Conservation (phyloP, 306 rosid species). For the Astragalus membranaceus region DNA sequence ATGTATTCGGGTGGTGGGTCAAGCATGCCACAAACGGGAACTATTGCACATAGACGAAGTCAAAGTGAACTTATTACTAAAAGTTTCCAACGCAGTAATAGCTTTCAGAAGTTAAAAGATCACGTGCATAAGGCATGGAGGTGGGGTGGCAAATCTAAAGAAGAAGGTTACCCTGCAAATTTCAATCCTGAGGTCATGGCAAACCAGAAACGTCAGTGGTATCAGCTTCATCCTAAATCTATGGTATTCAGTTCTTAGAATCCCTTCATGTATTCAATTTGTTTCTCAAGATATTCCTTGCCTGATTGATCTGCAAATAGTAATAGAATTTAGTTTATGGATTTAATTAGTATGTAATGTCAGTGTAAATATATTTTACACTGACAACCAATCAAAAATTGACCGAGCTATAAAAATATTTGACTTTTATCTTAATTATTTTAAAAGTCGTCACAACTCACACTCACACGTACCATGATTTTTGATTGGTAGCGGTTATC, state of each 20-base stretch:
- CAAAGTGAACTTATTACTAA: conserved; percentile 50
- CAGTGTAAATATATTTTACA: not conserved
- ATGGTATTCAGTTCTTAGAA: conserved; percentile 43
- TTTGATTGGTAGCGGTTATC: not conserved
- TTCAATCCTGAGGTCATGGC: conserved; percentile 90
- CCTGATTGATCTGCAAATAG: conserved; percentile 6
- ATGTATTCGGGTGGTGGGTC: conserved; percentile 36
- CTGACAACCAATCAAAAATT: too few relatives aligned
- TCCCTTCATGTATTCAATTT: not conserved
- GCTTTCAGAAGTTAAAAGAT: conserved; percentile 59
- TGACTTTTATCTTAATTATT: too few relatives aligned
- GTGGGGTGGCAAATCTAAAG: conserved; percentile 46
- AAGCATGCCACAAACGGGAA: conserved; percentile 26
- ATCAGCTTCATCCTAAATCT: conserved; percentile 79
- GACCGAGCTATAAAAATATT: too few relatives aligned
- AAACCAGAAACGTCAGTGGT: conserved; percentile 96
- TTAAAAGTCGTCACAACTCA: too few relatives aligned
- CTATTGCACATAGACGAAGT: conserved; percentile 45
- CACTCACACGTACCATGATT: too few relatives aligned
- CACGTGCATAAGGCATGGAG: conserved; percentile 69
- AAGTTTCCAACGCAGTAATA: conserved; percentile 37
- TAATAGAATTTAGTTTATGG: not conserved
- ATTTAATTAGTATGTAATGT: not conserved
- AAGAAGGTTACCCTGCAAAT: conserved; percentile 22
- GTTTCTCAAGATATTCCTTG: not conserved